A percentile compares a stretch with the other conserved stretches of the same genome.
Evolutionary conservation across 768 basidiomycete species (phyloP).

Genomic region (Coprinopsis marcescibilis): DNA sequence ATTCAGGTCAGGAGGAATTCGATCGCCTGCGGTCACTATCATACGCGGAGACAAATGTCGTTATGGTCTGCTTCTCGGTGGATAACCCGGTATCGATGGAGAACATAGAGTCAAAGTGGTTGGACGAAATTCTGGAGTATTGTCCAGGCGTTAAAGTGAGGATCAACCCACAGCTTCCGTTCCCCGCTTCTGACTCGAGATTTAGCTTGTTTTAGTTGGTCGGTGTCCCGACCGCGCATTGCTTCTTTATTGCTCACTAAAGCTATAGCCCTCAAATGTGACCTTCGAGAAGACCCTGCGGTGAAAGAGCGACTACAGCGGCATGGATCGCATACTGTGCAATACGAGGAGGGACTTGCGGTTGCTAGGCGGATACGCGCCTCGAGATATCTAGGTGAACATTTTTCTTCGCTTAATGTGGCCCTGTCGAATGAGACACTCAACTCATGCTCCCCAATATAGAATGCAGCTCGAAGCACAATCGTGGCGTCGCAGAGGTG

Average conservation of each 20-base stretch:
- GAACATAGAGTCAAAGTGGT: conserved; percentile 97
- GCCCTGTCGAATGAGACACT: background rate
- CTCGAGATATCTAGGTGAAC: conserved; percentile 86
- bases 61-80: conserved; percentile 96
- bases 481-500: conserved; percentile 89
- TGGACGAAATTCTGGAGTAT: conserved; percentile 86
- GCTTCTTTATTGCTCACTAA: background rate
- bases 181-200: background rate
- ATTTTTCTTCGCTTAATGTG: conserved; percentile 18
- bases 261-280: conserved; percentile 78
- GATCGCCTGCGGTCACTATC: conserved; percentile 90
- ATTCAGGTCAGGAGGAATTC: conserved; percentile 89
- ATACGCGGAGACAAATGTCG: conserved; percentile 94
- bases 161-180: conserved; percentile 6
- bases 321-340: conserved; percentile 65
- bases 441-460: background rate
- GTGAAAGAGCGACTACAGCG: conserved; percentile 69
- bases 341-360: conserved; percentile 89
- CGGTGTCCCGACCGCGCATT: conserved; percentile 25
- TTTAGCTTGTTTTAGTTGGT: conserved; percentile 86
- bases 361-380: conserved; percentile 89
- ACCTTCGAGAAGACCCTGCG: conserved; percentile 79
- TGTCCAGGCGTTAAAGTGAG: conserved; percentile 92
- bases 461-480: conserved; percentile 99
- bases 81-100: conserved; percentile 95